These are phyloP conservation scores for Simplicillium aogashimaense DNA, from an alignment of 2,329 filamentous ascomycete species.

Conservation along the genomic window DNA sequence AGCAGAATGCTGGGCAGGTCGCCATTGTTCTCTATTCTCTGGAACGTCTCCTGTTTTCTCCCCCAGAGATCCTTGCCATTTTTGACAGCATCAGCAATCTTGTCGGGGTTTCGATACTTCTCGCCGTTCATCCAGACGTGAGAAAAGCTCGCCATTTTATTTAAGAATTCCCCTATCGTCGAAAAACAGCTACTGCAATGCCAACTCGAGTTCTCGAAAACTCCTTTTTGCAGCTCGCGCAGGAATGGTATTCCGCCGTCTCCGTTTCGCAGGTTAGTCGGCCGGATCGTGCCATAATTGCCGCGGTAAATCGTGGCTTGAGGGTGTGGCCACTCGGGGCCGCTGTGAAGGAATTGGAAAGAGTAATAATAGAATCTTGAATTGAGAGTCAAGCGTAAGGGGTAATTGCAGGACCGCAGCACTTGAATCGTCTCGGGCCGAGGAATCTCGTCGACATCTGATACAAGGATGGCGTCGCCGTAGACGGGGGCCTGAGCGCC, in stretches of 20 bases:
- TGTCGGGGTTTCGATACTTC: conserved; percentile 32
- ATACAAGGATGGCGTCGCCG: conserved; percentile 48
- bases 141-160: conserved; percentile 47
- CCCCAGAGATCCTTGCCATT: conserved; percentile 46
- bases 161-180: conserved; percentile 42
- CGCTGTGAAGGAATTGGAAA: conserved; percentile 38
- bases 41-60: conserved; percentile 34
- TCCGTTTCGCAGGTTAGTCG: conserved; percentile 41
- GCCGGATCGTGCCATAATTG: conserved; percentile 34
- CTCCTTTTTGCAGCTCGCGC: conserved; percentile 30
- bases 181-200: conserved; percentile 54
- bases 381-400: conserved; percentile 39
- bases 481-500: conserved; percentile 28
- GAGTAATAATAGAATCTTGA: conserved; percentile 48
- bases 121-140: conserved; percentile 42
- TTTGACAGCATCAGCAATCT: conserved; percentile 40
- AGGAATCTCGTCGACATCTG: conserved; percentile 52
- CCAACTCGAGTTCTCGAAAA: conserved; percentile 43
- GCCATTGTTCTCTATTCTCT: conserved; percentile 35
- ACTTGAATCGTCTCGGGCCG: conserved; percentile 37
- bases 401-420: conserved; percentile 41
- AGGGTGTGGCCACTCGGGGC: conserved; percentile 42
- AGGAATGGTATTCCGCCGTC: conserved; percentile 28
- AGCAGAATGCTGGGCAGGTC: conserved; percentile 43
- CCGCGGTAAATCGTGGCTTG: conserved; percentile 45